Evolutionary conservation across 176 grass and related monocot genomes (phyloP).

Genomic region (Eragrostis curvula): DNA sequence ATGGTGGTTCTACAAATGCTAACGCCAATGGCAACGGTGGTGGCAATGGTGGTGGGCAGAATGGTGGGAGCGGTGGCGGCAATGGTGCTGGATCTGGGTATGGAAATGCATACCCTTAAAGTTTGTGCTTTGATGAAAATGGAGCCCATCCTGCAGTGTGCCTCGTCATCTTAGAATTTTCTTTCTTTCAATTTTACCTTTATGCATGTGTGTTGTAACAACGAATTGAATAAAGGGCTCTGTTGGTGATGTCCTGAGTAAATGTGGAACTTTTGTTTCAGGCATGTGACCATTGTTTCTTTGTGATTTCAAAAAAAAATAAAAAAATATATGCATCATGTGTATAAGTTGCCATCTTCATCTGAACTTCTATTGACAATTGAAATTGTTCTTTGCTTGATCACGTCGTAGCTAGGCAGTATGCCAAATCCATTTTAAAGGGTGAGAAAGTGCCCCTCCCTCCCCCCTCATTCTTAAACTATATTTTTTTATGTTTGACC

Average conservation of each 20-base stretch:
- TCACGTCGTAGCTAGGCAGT: too few relatives aligned
- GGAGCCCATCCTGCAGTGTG: not conserved
- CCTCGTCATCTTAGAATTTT: not conserved
- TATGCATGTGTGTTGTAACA: not conserved
- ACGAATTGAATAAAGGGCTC: not conserved
- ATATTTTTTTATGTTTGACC: too few relatives aligned
- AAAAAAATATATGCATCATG: too few relatives aligned
- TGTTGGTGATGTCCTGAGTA: not conserved
- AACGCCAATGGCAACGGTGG: not conserved
- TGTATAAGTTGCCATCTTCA: too few relatives aligned
- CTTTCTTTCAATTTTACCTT: not conserved
- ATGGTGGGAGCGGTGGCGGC: not conserved
- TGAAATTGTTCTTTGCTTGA: too few relatives aligned
- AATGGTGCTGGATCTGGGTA: constrained; percentile 13
- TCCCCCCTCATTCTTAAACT: too few relatives aligned
- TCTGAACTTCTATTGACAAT: too few relatives aligned
- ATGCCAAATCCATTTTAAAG: too few relatives aligned
- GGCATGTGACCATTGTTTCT: not conserved
- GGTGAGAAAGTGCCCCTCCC: too few relatives aligned
- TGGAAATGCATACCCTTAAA: not conserved
- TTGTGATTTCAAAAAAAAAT: too few relatives aligned
- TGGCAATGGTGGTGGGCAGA: not conserved
- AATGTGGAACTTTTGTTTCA: not conserved
- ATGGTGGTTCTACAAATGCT: not conserved
- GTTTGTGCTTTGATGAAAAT: not conserved